Percentiles rank a stretch among this genome's conserved stretches.
phyloP scores from a whole-genome alignment of 352 stramenopile species.

The Phytophthora idaei region DNA sequence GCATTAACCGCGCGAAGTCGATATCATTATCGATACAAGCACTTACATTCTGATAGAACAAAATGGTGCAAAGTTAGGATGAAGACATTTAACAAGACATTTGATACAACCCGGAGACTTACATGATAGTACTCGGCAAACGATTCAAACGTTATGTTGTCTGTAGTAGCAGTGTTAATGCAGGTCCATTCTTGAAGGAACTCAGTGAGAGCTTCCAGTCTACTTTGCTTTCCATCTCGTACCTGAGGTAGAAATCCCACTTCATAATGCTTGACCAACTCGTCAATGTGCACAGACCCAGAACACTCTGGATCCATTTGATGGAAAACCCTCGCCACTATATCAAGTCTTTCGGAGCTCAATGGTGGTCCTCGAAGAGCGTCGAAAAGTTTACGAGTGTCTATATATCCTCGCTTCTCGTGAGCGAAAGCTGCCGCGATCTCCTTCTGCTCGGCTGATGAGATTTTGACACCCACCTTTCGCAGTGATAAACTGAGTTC shows the following conservation, averaged over 20 bases:
- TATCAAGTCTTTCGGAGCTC: constrained; percentile 25
- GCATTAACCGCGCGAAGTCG: constrained; percentile 88
- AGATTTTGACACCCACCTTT: constrained; percentile 59
- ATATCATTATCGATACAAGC: constrained; percentile 73
- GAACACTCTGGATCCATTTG: constrained; percentile 50
- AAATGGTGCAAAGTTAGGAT: not conserved
- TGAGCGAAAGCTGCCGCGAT: constrained; percentile 54
- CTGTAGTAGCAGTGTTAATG: constrained; percentile 31
- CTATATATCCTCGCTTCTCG: constrained; percentile 58
- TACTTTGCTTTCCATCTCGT: constrained; percentile 60
- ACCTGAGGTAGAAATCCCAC: constrained; percentile 76
- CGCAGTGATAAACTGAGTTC: constrained; percentile 70
- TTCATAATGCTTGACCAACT: constrained; percentile 75
- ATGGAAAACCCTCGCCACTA: constrained; percentile 66
- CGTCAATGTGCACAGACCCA: constrained; percentile 56
- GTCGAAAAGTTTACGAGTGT: constrained; percentile 57
- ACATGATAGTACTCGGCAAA: constrained; percentile 88
- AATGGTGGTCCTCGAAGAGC: constrained; percentile 46
- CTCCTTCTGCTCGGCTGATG: constrained; percentile 34
- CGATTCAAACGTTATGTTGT: constrained; percentile 54
- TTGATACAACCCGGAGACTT: constrained; percentile 6
- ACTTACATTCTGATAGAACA: constrained; percentile 67
- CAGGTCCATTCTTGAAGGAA: constrained; percentile 80
- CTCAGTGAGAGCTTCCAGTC: constrained; percentile 55
- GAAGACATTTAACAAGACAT: not conserved